A percentile compares a stretch with the other conserved stretches of the same genome.
These are phyloP conservation scores for Kingdonia uniflora DNA, from an alignment of 164 flowering plant species.

Conservation along the genomic window DNA sequence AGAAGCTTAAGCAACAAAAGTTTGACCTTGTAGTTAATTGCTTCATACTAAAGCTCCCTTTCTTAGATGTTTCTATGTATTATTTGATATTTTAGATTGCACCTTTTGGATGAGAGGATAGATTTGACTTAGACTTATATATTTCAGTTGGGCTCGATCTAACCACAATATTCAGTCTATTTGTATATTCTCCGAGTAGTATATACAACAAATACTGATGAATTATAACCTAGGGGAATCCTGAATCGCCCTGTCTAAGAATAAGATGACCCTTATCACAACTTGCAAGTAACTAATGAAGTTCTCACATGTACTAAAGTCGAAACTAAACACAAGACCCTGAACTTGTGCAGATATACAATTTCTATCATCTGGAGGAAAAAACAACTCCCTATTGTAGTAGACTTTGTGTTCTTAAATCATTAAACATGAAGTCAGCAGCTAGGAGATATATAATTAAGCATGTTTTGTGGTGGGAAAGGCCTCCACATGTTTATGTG, in stretches of 20 bases:
- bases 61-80: conserved; percentile 1
- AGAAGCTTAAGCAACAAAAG: neutral
- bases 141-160: neutral
- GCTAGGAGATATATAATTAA: too few relatives aligned
- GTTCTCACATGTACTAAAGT: neutral
- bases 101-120: conserved; percentile 5
- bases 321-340: neutral
- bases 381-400: too few relatives aligned
- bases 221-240: neutral
- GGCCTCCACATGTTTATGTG: conserved; percentile 2
- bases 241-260: too few relatives aligned
- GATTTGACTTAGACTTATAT: neutral
- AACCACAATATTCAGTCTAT: neutral
- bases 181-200: neutral
- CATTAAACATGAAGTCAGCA: neutral
- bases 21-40: neutral
- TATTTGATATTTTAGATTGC: neutral
- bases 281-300: neutral
- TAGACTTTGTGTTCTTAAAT: neutral
- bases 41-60: neutral
- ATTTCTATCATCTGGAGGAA: too few relatives aligned
- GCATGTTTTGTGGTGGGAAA: conserved; percentile 11
- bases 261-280: too few relatives aligned
- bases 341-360: neutral
- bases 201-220: neutral